Base-by-base conservation (phyloP, 805 yeast species). In the Komagataella phaffii region DNA sequence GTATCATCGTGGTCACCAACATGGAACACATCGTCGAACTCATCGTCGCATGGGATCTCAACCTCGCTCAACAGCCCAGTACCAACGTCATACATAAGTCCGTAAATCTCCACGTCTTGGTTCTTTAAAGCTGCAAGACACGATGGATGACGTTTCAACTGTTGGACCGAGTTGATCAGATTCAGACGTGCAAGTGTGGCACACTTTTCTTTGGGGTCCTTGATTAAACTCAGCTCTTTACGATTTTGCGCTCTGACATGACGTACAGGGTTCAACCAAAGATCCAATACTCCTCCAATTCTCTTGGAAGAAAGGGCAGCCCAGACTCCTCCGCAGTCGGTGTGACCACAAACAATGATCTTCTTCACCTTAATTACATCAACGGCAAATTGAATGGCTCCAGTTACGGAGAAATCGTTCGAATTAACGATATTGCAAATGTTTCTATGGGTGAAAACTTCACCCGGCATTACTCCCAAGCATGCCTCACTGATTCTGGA, bases 251-350 rank as follows among this genome's bases (percentile, higher is more conserved):
- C 85, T 60, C 87, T 73, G 51, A 87, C 76, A 51, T 82, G 85
- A 59, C 81, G 84, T 71, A 71, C 81, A 59, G 76, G 83, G 58
- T 71, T 75, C 52, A 85, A 72, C 90, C 90, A 85, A 50, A 80
- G 80, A 59, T 83, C 88, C 57, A 90, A 69, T 8, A 77, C 78
- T 24, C 84, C 81, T 40, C 89, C 89, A 40, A 82, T 71, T 57
- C 75, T 75, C 59, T 80, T 77, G 53, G 78, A 72, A 2, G 82
- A 74, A 49, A 90, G 68, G 7, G 89, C 80, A 19, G 95, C 88
- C 80, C 86, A 80, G 50, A 88, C 80, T 30, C 96, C 97, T 49
- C 96, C 96, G 73, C 98, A 90, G 65, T 88, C 95, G 36, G 93
- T 85, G 68, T 90, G 98, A 3, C 97, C 98, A 67, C 96, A 87